Evolutionary conservation across 1,284 basidiomycete species (phyloP).

Genomic region (Sanghuangporus weigelae): DNA sequence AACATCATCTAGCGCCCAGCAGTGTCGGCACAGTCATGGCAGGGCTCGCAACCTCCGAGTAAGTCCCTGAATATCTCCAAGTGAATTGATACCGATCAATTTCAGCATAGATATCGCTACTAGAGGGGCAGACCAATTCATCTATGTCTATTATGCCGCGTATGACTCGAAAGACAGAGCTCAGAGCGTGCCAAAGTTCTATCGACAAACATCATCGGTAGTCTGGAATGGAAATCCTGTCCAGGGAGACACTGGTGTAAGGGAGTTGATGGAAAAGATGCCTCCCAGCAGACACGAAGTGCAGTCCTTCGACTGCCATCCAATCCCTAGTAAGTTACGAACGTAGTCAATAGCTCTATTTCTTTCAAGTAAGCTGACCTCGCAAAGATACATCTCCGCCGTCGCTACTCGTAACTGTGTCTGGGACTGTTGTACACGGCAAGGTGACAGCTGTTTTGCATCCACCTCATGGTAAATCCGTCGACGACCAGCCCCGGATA

Average conservation of each 20-base stretch:
- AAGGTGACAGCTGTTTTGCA: slow-evolving; percentile 53
- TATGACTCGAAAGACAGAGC: slow-evolving; percentile 71
- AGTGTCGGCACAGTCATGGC: neutral
- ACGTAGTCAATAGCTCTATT: neutral
- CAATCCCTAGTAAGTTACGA: slow-evolving; percentile 62
- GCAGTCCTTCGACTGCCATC: slow-evolving; percentile 83
- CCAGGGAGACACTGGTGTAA: slow-evolving; percentile 62
- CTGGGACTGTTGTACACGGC: slow-evolving; percentile 74
- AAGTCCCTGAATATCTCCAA: neutral
- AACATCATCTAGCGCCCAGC: neutral
- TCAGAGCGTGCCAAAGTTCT: slow-evolving; percentile 70
- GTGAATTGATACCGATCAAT: neutral
- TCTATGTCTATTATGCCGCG: slow-evolving; percentile 69
- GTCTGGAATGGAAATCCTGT: slow-evolving; percentile 85
- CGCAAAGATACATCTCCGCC: slow-evolving; percentile 63
- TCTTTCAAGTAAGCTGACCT: slow-evolving; percentile 13
- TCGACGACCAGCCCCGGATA: slow-evolving; percentile 75
- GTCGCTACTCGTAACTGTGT: slow-evolving; percentile 71
- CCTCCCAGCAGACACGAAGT: slow-evolving; percentile 75
- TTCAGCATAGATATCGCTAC: slow-evolving; percentile 75
- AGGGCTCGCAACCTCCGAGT: slow-evolving; percentile 10
- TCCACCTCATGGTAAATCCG: slow-evolving; percentile 42
- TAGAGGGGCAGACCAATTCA: slow-evolving; percentile 74
- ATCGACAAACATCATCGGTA: slow-evolving; percentile 66
- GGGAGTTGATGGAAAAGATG: slow-evolving; percentile 61